Evolutionary conservation across 169 alveolate genomes (phyloP).

Genomic region (Plasmodium coatneyi): DNA sequence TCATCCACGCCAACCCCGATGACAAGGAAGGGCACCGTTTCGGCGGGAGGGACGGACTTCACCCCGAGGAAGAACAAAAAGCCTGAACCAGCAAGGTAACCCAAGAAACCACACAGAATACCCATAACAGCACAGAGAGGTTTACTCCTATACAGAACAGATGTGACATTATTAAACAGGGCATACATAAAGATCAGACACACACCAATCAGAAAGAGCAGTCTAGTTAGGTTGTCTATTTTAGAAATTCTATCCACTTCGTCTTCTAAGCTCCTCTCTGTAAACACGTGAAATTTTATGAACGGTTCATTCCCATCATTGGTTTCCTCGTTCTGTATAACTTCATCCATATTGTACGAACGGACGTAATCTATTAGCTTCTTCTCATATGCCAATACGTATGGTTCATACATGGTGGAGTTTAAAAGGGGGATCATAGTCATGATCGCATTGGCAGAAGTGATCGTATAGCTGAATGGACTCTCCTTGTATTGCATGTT

Average conservation of each 20-base stretch:
- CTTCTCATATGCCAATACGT: conserved; percentile 50
- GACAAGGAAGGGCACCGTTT: conserved; percentile 87
- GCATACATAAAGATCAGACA: conserved; percentile 59
- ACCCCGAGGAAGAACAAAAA: conserved; percentile 84
- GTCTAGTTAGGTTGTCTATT: conserved; percentile 38
- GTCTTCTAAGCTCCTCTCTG: conserved; percentile 68
- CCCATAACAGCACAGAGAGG: conserved; percentile 81
- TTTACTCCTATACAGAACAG: conserved; percentile 61
- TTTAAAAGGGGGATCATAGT: not conserved
- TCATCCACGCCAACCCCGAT: conserved; percentile 89
- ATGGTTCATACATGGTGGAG: conserved; percentile 47
- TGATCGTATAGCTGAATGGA: conserved; percentile 14
- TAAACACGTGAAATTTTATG: conserved; percentile 24
- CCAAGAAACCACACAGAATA: conserved; percentile 85
- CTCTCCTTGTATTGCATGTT: conserved; percentile 22
- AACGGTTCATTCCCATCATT: conserved; percentile 16
- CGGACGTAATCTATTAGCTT: conserved; percentile 54
- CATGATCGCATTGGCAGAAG: conserved; percentile 26
- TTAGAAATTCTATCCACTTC: conserved; percentile 58
- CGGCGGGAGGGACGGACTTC: conserved; percentile 84
- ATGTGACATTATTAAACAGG: conserved; percentile 54
- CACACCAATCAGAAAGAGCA: conserved; percentile 51
- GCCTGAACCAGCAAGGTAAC: conserved; percentile 87
- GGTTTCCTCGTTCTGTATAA: conserved; percentile 10
- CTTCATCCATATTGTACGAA: conserved; percentile 31